Evolutionary conservation across 345 rosid genomes (phyloP), one percentile per base, ranked within the genome.

Genomic region (Rubroshorea leprosula): DNA sequence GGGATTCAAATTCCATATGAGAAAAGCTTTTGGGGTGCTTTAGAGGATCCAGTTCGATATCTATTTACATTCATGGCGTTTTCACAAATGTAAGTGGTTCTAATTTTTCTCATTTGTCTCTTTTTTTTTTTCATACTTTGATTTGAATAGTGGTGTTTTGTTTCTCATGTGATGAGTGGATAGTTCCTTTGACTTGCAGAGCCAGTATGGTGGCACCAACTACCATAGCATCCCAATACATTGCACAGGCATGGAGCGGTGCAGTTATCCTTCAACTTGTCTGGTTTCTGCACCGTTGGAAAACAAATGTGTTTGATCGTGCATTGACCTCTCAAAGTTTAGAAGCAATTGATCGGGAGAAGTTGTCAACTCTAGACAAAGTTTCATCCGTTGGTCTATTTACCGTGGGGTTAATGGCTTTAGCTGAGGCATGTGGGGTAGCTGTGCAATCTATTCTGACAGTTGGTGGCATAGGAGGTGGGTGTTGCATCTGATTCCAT

Each of bases 401-500:
- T 77, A 77, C 71, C 41, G 65, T 89, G 54, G 96, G 95, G 27
- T 45, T 74, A 47, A 86, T 89, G 93, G 89, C 96, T 68, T 76
- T 83, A 18, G 90, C 98, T 31, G 97, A 92, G 83, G 94, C 98
- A 4, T 89, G 87, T 76, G 98, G 97, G 20, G 87, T 92, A 60
- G 93, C 98, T 74, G 89, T 92, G 73, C 98, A 86, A 56, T 92
- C 96, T 22, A 69, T 92, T 68, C 68, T 92, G 72, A 92, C 94
- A 1, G 97, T 92, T 57, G 97, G 98, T 74, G 98, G 98, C 43
- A 82, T 92, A 66, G 98, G 98, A 78, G 98, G 98, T 89, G 29
- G 72, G 11, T 43, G 10, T 71, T 23, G 52, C 68, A 49, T 10
- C 18, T 5, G 35, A 54, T 31, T 58, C 64, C 51, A 21, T 60